Conservation (phyloP, 2,329 filamentous ascomycete species). For the Cladosporium sp. region DNA sequence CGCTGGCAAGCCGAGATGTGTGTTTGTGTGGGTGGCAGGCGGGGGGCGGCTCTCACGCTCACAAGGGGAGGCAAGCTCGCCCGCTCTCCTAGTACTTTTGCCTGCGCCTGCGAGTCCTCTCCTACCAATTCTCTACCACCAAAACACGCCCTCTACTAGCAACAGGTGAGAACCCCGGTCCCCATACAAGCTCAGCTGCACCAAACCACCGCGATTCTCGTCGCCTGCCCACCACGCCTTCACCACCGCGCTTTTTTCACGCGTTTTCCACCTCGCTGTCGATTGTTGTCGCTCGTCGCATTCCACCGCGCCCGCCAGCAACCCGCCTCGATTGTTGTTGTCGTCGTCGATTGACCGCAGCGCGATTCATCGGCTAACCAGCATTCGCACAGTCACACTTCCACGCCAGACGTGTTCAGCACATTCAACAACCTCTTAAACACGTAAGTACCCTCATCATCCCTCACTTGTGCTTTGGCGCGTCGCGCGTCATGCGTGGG, state of each 20-base stretch:
- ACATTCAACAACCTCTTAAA: background rate
- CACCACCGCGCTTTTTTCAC: constrained; percentile 3
- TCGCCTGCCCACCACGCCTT: background rate
- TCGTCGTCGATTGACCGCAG: constrained; percentile 4
- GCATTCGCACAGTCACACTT: constrained; percentile 6
- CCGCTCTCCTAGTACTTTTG: background rate
- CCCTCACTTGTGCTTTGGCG: background rate
- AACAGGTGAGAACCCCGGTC: constrained; percentile 5
- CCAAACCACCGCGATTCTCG: background rate
- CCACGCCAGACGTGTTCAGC: constrained; percentile 9
- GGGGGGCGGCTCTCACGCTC: background rate
- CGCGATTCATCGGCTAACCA: constrained; percentile 12
- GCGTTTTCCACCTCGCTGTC: constrained; percentile 2
- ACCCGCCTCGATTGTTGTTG: constrained; percentile 6
- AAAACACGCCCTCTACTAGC: background rate
- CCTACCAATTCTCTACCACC: constrained; percentile 2
- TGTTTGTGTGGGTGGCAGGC: background rate
- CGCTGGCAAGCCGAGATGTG: background rate
- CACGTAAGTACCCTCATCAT: constrained; percentile 8
- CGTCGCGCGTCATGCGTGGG: background rate
- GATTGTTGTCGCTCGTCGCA: constrained; percentile 11
- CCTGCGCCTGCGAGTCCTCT: background rate
- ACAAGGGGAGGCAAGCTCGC: background rate
- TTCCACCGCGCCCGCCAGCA: constrained; percentile 7
- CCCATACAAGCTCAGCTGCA: constrained; percentile 9